A percentile compares a stretch with the other conserved stretches of the same genome.
Evolutionary conservation across 2,329 filamentous ascomycete genomes (phyloP).

Genomic region (Xylariaceae sp.): DNA sequence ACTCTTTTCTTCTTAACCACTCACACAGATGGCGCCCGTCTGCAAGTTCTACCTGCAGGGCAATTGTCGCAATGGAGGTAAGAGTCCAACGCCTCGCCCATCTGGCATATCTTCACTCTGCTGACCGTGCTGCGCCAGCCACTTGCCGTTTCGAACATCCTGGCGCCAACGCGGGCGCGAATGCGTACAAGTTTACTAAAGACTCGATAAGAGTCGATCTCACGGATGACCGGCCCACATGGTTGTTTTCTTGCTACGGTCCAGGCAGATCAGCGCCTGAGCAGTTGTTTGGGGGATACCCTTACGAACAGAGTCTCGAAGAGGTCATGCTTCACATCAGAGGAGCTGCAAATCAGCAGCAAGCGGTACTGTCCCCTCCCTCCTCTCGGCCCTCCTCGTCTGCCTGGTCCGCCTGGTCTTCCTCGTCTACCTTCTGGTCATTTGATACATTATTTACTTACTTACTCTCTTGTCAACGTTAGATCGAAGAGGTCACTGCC

Average conservation of each 20-base stretch:
- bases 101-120: neutral
- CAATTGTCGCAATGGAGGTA: constrained; percentile 61
- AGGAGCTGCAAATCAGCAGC: constrained; percentile 30
- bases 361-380: constrained; percentile 37
- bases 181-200: constrained; percentile 48
- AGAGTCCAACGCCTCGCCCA: constrained; percentile 15
- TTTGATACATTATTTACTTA: neutral
- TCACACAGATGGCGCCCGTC: constrained; percentile 36
- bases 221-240: constrained; percentile 66
- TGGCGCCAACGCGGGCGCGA: constrained; percentile 34
- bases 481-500: constrained; percentile 56
- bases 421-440: too few relatives aligned
- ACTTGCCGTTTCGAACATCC: constrained; percentile 53
- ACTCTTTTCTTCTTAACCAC: too few relatives aligned
- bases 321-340: constrained; percentile 77
- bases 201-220: constrained; percentile 63
- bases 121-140: constrained; percentile 34
- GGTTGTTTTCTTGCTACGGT: constrained; percentile 82
- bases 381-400: too few relatives aligned
- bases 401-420: too few relatives aligned
- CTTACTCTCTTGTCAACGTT: neutral
- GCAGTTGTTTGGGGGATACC: constrained; percentile 75
- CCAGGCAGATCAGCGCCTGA: constrained; percentile 71
- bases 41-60: constrained; percentile 63
- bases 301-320: constrained; percentile 81